A percentile compares a stretch with the other conserved stretches of the same genome.
These are phyloP conservation scores for Leptographium lundbergii DNA, from an alignment of 2,329 filamentous ascomycete genomes.

Conservation along the genomic window DNA sequence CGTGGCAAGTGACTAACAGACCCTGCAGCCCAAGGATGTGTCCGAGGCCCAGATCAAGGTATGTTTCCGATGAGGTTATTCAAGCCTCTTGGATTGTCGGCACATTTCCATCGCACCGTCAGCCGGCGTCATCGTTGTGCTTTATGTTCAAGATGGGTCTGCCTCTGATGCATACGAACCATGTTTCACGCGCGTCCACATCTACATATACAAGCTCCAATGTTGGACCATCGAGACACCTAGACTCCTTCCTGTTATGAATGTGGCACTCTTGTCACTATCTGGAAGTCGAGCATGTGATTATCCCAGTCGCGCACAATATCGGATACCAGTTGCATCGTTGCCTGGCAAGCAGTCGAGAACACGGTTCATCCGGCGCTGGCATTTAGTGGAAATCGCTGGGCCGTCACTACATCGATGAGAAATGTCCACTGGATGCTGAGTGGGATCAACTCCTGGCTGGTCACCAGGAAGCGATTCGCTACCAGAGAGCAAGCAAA, in stretches of 20 bases:
- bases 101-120: conserved; percentile 20
- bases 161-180: conserved; percentile 1
- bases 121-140: conserved; percentile 13
- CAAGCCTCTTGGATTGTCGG: conserved; percentile 59
- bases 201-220: conserved; percentile 3
- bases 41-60: conserved; percentile 98
- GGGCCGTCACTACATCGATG: conserved; percentile 7
- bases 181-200: background rate
- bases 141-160: conserved; percentile 13
- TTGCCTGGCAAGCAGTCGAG: conserved; percentile 42
- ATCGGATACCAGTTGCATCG: conserved; percentile 25
- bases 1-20: conserved; percentile 29
- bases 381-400: conserved; percentile 1
- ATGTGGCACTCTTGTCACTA: conserved; percentile 15
- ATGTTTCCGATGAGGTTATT: conserved; percentile 84
- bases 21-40: conserved; percentile 76
- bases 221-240: conserved; percentile 11
- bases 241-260: conserved; percentile 27
- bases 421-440: conserved; percentile 1
- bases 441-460: conserved; percentile 11
- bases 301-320: conserved; percentile 35
- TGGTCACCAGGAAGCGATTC: conserved; percentile 18
- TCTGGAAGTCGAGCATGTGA: conserved; percentile 40
- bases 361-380: conserved; percentile 1
- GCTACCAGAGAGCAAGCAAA: conserved; percentile 28